A percentile compares a stretch with the other conserved stretches of the same genome.
phyloP scores from a whole-genome alignment of 495 filamentous ascomycete species.

The Aspergillus leporis region DNA sequence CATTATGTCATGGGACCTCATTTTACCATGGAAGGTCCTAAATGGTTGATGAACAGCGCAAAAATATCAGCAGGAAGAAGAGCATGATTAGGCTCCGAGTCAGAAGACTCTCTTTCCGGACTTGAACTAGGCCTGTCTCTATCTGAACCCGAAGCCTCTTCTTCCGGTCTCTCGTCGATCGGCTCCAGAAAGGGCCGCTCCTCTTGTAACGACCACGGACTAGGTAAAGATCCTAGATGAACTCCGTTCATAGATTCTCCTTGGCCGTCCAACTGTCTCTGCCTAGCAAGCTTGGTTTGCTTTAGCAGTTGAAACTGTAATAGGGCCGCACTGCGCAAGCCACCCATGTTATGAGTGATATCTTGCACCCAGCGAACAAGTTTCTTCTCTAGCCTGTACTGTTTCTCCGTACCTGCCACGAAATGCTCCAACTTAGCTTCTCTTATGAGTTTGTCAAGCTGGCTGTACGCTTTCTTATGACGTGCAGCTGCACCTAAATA shows the following conservation, averaged over 20 bases:
- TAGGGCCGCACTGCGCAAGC: slow-evolving; percentile 82
- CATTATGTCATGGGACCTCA: slow-evolving; percentile 1
- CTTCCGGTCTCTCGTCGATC: slow-evolving; percentile 68
- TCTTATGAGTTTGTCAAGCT: slow-evolving; percentile 75
- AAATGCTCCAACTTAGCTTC: slow-evolving; percentile 94
- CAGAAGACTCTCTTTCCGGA: slow-evolving; percentile 15
- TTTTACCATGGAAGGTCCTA: slow-evolving; percentile 91
- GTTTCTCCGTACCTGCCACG: slow-evolving; percentile 74
- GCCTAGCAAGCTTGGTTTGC: slow-evolving; percentile 47
- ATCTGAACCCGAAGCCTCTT: slow-evolving; percentile 49
- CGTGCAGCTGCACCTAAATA: slow-evolving; percentile 66
- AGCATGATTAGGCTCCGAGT: slow-evolving; percentile 19
- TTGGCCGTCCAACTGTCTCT: slow-evolving; percentile 16
- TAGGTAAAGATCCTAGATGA: slow-evolving; percentile 24
- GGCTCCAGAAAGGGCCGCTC: slow-evolving; percentile 51
- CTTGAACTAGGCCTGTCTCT: slow-evolving; percentile 18
- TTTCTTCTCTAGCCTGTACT: slow-evolving; percentile 77
- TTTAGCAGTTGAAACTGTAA: slow-evolving; percentile 84
- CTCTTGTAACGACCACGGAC: slow-evolving; percentile 41
- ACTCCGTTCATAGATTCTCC: slow-evolving; percentile 6
- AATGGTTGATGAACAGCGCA: slow-evolving; percentile 76
- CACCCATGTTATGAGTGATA: slow-evolving; percentile 87
- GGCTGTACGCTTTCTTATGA: slow-evolving; percentile 68
- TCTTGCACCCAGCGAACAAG: slow-evolving; percentile 84
- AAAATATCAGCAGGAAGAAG: slow-evolving; percentile 77